phyloP scores from a whole-genome alignment of 2,329 filamentous ascomycete species.

The Alternaria atra region DNA sequence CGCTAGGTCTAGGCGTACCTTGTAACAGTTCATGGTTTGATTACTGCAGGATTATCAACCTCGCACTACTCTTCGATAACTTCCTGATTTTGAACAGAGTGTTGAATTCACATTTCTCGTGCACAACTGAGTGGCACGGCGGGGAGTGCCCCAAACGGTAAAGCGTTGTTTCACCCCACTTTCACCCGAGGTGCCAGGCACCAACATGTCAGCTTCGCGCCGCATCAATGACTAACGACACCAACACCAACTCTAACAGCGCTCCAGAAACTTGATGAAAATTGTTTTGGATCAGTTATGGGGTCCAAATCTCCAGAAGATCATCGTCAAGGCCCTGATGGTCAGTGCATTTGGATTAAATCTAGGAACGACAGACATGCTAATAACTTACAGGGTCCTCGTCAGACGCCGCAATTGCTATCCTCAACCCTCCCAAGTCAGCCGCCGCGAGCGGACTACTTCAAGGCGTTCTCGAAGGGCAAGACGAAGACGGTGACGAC shows the following conservation, averaged over 20 bases:
- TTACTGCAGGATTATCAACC: too few species aligned
- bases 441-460: slow-evolving; percentile 49
- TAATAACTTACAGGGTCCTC: slow-evolving; percentile 42
- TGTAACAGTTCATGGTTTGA: neutral
- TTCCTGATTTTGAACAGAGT: neutral
- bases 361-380: slow-evolving; percentile 5
- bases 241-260: neutral
- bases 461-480: slow-evolving; percentile 52
- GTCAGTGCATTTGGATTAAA: slow-evolving; percentile 23
- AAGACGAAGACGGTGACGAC: slow-evolving; percentile 59
- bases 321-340: slow-evolving; percentile 45
- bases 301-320: slow-evolving; percentile 52
- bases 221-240: neutral
- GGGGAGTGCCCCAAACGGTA: neutral
- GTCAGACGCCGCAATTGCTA: slow-evolving; percentile 30
- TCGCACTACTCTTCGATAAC: neutral
- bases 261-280: slow-evolving; percentile 7
- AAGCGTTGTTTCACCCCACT: neutral
- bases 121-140: neutral
- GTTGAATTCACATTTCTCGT: neutral
- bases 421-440: slow-evolving; percentile 46
- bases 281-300: slow-evolving; percentile 35
- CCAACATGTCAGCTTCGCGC: neutral
- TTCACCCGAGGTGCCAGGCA: neutral
- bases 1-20: neutral